Conservation (phyloP, 2,329 filamentous ascomycete species). For the Phaeomoniella chlamydospora region DNA sequence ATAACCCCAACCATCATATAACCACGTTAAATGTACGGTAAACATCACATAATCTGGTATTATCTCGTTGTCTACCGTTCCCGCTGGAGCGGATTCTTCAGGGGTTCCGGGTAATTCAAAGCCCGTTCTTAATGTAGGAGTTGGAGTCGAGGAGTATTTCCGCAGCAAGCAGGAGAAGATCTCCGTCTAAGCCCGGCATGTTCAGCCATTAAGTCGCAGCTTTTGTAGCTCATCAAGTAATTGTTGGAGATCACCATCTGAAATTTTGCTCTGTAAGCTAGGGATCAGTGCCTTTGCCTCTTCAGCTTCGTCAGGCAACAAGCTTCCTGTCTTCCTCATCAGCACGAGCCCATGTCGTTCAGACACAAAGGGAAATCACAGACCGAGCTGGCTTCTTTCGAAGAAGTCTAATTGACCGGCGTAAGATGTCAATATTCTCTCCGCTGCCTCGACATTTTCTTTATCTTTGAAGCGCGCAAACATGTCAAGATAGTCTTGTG, state of each 20-base stretch:
- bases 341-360: too few relatives aligned
- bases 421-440: slow-evolving; percentile 67
- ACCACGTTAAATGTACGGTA: too few relatives aligned
- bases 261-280: slow-evolving; percentile 75
- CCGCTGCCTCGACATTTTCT: slow-evolving; percentile 88
- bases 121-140: too few relatives aligned
- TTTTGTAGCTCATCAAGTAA: slow-evolving; percentile 85
- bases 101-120: too few relatives aligned
- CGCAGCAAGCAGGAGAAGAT: too few relatives aligned
- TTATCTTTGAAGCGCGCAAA: slow-evolving; percentile 94
- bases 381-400: slow-evolving; percentile 84
- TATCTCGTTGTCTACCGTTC: too few relatives aligned
- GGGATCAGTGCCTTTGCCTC: slow-evolving; percentile 96
- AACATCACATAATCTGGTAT: too few relatives aligned
- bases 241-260: slow-evolving; percentile 63
- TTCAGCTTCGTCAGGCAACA: slow-evolving; percentile 85
- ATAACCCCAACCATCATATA: too few relatives aligned
- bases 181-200: too few relatives aligned
- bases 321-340: slow-evolving; percentile 47
- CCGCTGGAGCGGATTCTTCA: too few relatives aligned
- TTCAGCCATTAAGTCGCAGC: slow-evolving; percentile 30
- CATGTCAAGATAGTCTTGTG: slow-evolving; percentile 80
- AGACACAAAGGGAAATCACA: too few relatives aligned
- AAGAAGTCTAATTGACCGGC: slow-evolving; percentile 69
- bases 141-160: too few relatives aligned